Evolutionary conservation across 2,329 filamentous ascomycete genomes (phyloP).

Genomic region (Helotiales sp.): DNA sequence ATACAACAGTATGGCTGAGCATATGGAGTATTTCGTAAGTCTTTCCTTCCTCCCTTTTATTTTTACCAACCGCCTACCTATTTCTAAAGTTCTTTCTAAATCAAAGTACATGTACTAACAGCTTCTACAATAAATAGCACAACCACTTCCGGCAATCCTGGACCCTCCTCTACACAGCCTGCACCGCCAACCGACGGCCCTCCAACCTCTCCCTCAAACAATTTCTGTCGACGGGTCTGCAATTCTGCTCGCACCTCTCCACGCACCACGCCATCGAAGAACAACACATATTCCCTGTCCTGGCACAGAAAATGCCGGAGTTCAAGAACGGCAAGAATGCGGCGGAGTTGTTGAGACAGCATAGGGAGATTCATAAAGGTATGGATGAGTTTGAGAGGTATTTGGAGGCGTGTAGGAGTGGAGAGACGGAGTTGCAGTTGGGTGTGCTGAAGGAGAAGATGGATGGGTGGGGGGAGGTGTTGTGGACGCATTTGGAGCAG

Average conservation of each 20-base stretch:
- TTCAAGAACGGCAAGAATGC: conserved; percentile 60
- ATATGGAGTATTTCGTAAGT: conserved; percentile 66
- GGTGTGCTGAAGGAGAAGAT: conserved; percentile 69
- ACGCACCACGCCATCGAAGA: conserved; percentile 87
- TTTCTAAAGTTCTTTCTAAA: too few relatives aligned
- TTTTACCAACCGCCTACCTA: not conserved
- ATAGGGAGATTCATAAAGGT: conserved; percentile 78
- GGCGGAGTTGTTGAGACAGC: conserved; percentile 74
- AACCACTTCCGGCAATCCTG: conserved; percentile 77
- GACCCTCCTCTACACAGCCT: conserved; percentile 72
- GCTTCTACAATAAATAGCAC: too few relatives aligned
- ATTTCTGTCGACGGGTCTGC: conserved; percentile 70
- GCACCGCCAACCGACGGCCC: conserved; percentile 62
- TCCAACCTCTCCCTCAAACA: conserved; percentile 67
- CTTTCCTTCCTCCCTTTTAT: not conserved
- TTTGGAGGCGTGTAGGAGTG: conserved; percentile 62
- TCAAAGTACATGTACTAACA: too few relatives aligned
- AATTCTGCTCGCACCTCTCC: conserved; percentile 73
- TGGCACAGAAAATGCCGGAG: conserved; percentile 79
- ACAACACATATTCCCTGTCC: conserved; percentile 75
- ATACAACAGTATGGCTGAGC: conserved; percentile 67
- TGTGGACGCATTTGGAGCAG: conserved; percentile 84
- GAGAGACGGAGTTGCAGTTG: conserved; percentile 65
- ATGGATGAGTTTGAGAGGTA: conserved; percentile 72
- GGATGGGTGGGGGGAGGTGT: conserved; percentile 77